Evolutionary conservation across 116 monocot genomes (phyloP).

Genomic region (Posidonia oceanica): DNA sequence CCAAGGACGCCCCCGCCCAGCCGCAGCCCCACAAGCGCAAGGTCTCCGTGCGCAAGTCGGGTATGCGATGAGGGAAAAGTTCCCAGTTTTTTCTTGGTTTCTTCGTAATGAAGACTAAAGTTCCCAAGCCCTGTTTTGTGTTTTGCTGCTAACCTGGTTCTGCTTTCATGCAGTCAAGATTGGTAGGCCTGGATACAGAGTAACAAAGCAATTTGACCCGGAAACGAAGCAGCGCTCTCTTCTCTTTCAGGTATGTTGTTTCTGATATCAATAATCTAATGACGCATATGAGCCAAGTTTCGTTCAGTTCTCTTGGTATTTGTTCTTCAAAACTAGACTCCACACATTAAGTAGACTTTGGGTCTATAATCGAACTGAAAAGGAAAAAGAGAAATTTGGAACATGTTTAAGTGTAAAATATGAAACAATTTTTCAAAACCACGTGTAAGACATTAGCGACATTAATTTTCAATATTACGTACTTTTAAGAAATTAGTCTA

Average conservation of each 20-base stretch:
- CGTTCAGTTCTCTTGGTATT: too few relatives aligned
- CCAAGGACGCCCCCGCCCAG: conserved; percentile 85
- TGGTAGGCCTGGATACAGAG: conserved; percentile 88
- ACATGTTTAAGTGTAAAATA: too few relatives aligned
- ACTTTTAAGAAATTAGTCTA: too few relatives aligned
- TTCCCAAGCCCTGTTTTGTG: too few relatives aligned
- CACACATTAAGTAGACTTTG: too few relatives aligned
- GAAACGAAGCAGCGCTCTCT: conserved; percentile 95
- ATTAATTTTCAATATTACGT: too few relatives aligned
- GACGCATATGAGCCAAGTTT: too few relatives aligned
- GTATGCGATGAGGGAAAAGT: conserved; percentile 10
- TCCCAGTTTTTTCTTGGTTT: not conserved
- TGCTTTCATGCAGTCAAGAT: conserved; percentile 64
- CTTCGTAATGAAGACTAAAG: not conserved
- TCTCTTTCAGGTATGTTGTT: conserved; percentile 66
- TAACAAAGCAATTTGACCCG: conserved; percentile 92
- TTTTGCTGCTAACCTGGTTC: not conserved
- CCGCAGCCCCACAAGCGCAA: conserved; percentile 98
- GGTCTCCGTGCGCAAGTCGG: conserved; percentile 43
- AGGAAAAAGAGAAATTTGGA: too few relatives aligned
- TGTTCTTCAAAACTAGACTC: too few relatives aligned
- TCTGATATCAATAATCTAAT: not conserved
- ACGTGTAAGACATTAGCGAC: too few relatives aligned
- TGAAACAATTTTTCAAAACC: too few relatives aligned
- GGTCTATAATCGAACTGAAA: too few relatives aligned